phyloP scores from a whole-genome alignment of 805 yeast species.

The Kodamaea laetipori region DNA sequence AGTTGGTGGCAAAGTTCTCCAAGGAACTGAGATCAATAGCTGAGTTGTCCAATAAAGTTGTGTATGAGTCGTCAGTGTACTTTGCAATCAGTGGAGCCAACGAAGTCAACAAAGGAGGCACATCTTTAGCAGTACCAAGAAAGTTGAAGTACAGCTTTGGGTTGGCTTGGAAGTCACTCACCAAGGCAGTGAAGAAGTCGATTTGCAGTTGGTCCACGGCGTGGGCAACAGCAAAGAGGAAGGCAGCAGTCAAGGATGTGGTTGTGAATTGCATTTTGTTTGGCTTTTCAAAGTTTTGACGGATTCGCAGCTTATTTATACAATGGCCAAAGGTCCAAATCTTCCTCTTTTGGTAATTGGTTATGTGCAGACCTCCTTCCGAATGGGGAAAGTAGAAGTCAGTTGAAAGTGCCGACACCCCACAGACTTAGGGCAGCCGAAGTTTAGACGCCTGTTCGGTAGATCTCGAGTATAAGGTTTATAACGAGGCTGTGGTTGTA shows the following conservation, averaged over 20 bases:
- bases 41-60: constrained; percentile 38
- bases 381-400: too few species aligned
- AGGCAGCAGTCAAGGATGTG: constrained; percentile 17
- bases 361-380: too few species aligned
- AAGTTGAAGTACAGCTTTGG: constrained; percentile 33
- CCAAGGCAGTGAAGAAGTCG: constrained; percentile 38
- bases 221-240: constrained; percentile 19
- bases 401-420: too few species aligned
- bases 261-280: constrained; percentile 24
- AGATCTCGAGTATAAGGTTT: too few species aligned
- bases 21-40: constrained; percentile 26
- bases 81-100: constrained; percentile 36
- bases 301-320: not conserved
- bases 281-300: not conserved
- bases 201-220: constrained; percentile 23
- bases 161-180: constrained; percentile 36
- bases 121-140: constrained; percentile 28
- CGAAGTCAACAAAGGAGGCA: constrained; percentile 30
- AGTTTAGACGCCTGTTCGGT: too few species aligned
- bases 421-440: too few species aligned
- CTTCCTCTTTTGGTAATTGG: too few species aligned
- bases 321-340: too few species aligned
- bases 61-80: constrained; percentile 48
- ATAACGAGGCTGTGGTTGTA: too few species aligned
- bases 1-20: constrained; percentile 34